phyloP scores from a whole-genome alignment of 1,284 basidiomycete species.

The Xanthoconium separans region DNA sequence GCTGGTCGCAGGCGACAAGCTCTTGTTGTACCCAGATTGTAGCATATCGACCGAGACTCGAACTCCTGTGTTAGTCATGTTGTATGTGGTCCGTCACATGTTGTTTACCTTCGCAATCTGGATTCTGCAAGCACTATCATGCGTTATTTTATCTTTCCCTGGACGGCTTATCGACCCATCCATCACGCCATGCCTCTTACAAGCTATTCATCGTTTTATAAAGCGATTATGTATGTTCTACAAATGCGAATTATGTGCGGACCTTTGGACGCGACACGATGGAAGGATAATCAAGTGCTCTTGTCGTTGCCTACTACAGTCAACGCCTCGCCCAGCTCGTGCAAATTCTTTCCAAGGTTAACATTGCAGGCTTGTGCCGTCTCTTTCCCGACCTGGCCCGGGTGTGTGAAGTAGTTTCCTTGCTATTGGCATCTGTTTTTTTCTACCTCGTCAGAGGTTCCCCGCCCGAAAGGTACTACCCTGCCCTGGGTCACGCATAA shows the following conservation, averaged over 20 bases:
- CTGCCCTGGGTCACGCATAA: constrained; percentile 39
- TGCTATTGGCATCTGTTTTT: constrained; percentile 33
- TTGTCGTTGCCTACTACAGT: constrained; percentile 34
- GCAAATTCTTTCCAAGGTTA: constrained; percentile 35
- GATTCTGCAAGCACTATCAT: not conserved
- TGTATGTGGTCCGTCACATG: constrained; percentile 15
- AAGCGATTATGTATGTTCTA: not conserved
- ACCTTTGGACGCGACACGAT: not conserved
- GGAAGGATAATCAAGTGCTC: not conserved
- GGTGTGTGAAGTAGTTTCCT: constrained; percentile 41
- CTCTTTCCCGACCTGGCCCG: constrained; percentile 35
- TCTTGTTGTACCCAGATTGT: constrained; percentile 22
- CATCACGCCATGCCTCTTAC: not conserved
- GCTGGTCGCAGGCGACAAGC: constrained; percentile 12
- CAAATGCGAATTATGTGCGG: not conserved
- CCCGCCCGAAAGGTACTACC: constrained; percentile 40
- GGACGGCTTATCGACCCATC: not conserved
- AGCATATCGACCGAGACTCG: constrained; percentile 29
- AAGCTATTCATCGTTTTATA: not conserved
- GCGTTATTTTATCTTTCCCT: not conserved
- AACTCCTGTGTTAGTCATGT: constrained; percentile 1
- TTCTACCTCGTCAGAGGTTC: constrained; percentile 24
- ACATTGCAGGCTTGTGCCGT: constrained; percentile 37
- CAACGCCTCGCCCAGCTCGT: constrained; percentile 36
- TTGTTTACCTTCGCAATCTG: not conserved